Percentiles rank a stretch among this genome's conserved stretches.
These are phyloP conservation scores for Stentor coeruleus DNA, from an alignment of 73 alveolate genomes.

Conservation along the genomic window DNA sequence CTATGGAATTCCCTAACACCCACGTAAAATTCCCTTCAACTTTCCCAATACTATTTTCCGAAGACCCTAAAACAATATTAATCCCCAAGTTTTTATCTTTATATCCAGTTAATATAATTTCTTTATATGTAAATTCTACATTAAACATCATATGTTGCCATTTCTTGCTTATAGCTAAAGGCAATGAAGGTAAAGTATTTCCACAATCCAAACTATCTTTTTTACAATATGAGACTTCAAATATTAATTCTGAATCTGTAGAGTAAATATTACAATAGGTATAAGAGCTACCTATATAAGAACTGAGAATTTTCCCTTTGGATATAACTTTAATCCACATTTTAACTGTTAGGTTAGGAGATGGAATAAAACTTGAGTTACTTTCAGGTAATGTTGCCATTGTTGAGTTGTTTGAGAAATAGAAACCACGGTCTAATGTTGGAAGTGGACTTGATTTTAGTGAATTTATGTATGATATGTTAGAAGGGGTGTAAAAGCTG, in stretches of 20 bases:
- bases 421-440: constrained; percentile 18
- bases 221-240: no score
- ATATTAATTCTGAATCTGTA: neutral
- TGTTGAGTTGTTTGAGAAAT: neutral
- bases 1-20: neutral
- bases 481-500: neutral
- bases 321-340: neutral
- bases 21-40: neutral
- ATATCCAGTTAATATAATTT: neutral
- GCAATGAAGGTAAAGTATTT: neutral
- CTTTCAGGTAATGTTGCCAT: no score
- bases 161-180: no score
- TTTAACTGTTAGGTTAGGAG: neutral
- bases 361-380: neutral
- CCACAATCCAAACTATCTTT: no score
- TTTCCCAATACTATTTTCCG: neutral
- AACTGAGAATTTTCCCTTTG: neutral
- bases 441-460: neutral
- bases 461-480: neutral
- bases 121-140: neutral
- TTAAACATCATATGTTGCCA: neutral
- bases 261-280: neutral
- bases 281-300: neutral
- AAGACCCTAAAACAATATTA: neutral
- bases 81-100: no score